Conservation (phyloP, 345 rosid species). For the Camelina neglecta region DNA sequence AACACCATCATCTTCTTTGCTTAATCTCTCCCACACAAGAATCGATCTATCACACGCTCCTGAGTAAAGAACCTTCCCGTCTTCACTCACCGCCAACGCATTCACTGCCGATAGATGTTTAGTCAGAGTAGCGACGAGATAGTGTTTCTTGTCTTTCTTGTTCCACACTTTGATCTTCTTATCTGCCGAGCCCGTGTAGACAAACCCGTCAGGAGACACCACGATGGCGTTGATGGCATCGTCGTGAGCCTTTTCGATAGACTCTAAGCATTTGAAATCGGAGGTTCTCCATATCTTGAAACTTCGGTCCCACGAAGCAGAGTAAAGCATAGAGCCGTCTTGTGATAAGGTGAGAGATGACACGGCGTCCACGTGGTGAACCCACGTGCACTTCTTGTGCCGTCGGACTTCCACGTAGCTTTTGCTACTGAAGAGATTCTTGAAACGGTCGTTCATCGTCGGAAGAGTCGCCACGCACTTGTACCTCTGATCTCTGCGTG, state of each 20-base stretch:
- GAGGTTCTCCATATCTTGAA: constrained; percentile 73
- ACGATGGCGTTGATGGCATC: constrained; percentile 74
- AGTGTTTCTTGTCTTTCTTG: constrained; percentile 49
- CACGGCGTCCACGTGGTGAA: constrained; percentile 76
- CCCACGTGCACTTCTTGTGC: constrained; percentile 79
- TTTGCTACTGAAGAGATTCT: constrained; percentile 48
- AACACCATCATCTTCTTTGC: constrained; percentile 16
- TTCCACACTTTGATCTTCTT: constrained; percentile 71
- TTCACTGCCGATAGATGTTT: constrained; percentile 73
- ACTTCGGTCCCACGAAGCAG: constrained; percentile 82
- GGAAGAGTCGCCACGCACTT: constrained; percentile 67
- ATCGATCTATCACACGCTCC: constrained; percentile 81
- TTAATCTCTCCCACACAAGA: constrained; percentile 67
- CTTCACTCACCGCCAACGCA: constrained; percentile 64
- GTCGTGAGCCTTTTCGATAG: constrained; percentile 63
- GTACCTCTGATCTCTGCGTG: constrained; percentile 30
- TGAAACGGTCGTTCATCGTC: constrained; percentile 59
- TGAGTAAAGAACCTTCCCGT: constrained; percentile 68
- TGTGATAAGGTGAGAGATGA: constrained; percentile 57
- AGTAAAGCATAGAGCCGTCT: constrained; percentile 57
- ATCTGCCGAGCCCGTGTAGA: constrained; percentile 81
- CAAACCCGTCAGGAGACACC: constrained; percentile 57
- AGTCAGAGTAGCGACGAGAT: constrained; percentile 52
- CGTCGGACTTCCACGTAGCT: constrained; percentile 71
- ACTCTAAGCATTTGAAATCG: constrained; percentile 68